phyloP scores from a whole-genome alignment of 768 basidiomycete species.

The Macrolepiota dolichaula region DNA sequence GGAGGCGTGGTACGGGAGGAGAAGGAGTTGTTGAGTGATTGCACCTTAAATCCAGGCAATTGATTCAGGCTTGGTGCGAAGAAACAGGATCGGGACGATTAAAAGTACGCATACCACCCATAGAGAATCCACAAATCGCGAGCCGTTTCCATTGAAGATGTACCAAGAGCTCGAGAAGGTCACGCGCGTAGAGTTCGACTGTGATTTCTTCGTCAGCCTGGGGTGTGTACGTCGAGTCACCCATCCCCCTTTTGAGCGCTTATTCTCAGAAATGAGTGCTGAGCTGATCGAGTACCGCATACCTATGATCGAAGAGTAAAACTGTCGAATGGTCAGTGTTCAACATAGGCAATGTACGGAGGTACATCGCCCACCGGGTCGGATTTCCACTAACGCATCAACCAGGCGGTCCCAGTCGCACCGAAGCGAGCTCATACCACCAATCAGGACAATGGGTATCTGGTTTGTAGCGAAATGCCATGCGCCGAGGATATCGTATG shows the following conservation, averaged over 20 bases:
- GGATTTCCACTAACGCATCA: slow-evolving; percentile 28
- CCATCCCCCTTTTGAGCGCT: slow-evolving; percentile 38
- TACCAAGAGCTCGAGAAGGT: slow-evolving; percentile 34
- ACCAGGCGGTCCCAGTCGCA: slow-evolving; percentile 39
- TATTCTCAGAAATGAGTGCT: neutral
- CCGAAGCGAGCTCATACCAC: slow-evolving; percentile 35
- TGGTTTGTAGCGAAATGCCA: slow-evolving; percentile 22
- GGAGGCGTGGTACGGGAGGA: slow-evolving; percentile 33
- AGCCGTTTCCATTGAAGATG: slow-evolving; percentile 37
- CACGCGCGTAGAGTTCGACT: slow-evolving; percentile 42
- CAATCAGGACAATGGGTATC: slow-evolving; percentile 38
- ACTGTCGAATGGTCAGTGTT: slow-evolving; percentile 22
- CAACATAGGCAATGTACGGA: neutral
- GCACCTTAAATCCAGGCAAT: slow-evolving; percentile 25
- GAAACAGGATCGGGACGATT: neutral
- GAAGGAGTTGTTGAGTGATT: slow-evolving; percentile 39
- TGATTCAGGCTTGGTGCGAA: neutral
- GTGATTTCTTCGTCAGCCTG: slow-evolving; percentile 34
- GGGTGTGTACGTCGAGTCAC: slow-evolving; percentile 34
- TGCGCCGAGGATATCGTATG: slow-evolving; percentile 38
- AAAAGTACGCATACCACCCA: slow-evolving; percentile 37
- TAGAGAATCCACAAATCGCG: slow-evolving; percentile 45
- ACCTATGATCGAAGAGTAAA: slow-evolving; percentile 38
- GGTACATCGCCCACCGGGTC: slow-evolving; percentile 31
- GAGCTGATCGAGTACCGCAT: neutral